Evolutionary conservation across 192 early-diverging fungal genomes (phyloP).

Genomic region (Coemansia sp.): DNA sequence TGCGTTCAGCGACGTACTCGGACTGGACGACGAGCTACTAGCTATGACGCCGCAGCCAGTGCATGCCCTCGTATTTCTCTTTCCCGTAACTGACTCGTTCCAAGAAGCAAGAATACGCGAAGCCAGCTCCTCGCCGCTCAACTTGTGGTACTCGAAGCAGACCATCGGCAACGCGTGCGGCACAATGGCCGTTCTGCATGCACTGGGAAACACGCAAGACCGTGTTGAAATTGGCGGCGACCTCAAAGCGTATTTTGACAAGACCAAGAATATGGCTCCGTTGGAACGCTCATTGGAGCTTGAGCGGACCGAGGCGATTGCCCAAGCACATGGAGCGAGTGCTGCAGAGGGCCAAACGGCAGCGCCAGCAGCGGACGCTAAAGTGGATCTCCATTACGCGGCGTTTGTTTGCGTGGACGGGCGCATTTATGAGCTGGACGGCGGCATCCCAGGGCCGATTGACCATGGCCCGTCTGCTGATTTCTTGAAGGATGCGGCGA

Average conservation of each 20-base stretch:
- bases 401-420: slow-evolving; percentile 81
- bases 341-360: slow-evolving; percentile 68
- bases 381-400: slow-evolving; percentile 83
- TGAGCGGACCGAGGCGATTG: slow-evolving; percentile 62
- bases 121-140: slow-evolving; percentile 25
- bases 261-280: slow-evolving; percentile 62
- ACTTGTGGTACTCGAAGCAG: slow-evolving; percentile 79
- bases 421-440: slow-evolving; percentile 86
- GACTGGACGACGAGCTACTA: slow-evolving; percentile 82
- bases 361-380: slow-evolving; percentile 69
- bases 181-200: slow-evolving; percentile 90
- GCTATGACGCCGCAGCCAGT: slow-evolving; percentile 80
- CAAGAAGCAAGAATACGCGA: slow-evolving; percentile 61
- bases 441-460: slow-evolving; percentile 76
- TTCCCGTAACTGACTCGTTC: slow-evolving; percentile 69
- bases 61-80: slow-evolving; percentile 83
- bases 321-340: slow-evolving; percentile 56
- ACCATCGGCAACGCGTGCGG: slow-evolving; percentile 93
- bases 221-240: slow-evolving; percentile 45
- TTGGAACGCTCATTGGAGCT: slow-evolving; percentile 72
- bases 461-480: slow-evolving; percentile 72
- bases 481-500: slow-evolving; percentile 54
- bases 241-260: slow-evolving; percentile 65
- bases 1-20: slow-evolving; percentile 79
- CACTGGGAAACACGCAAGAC: slow-evolving; percentile 75